Evolutionary conservation across 768 basidiomycete genomes (phyloP).

Genomic region (Hemileccinum impolitum): DNA sequence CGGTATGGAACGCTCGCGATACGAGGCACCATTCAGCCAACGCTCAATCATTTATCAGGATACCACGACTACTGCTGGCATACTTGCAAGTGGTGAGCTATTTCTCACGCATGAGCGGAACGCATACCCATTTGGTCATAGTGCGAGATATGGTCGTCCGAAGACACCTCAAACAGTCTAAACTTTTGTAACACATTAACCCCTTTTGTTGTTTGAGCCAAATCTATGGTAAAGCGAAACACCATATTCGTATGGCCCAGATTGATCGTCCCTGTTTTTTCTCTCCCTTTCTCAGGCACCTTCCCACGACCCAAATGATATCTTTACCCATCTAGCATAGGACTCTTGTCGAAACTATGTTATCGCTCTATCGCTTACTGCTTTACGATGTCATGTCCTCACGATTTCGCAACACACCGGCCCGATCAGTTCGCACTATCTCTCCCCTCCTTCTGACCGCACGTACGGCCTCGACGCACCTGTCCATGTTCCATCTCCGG

Average conservation of each 20-base stretch:
- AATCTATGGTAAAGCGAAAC: conserved; percentile 9
- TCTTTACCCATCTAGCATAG: conserved; percentile 3
- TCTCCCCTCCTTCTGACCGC: too few relatives aligned
- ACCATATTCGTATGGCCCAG: background rate
- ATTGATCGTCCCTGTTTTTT: background rate
- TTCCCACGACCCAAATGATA: conserved; percentile 2
- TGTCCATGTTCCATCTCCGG: too few relatives aligned
- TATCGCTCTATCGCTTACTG: conserved; percentile 10
- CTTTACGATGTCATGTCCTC: conserved; percentile 8
- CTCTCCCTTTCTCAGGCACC: conserved; percentile 1
- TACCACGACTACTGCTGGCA: conserved; percentile 67
- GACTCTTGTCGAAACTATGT: conserved; percentile 13
- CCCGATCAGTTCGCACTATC: too few relatives aligned
- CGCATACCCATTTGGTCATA: conserved; percentile 25
- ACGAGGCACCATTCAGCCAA: background rate
- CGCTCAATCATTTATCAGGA: conserved; percentile 41
- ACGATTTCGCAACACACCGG: too few relatives aligned
- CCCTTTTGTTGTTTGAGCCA: background rate
- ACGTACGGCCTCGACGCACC: too few relatives aligned
- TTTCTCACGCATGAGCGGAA: background rate
- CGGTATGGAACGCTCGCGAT: conserved; percentile 36
- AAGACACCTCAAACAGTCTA: conserved; percentile 71
- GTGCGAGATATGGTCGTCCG: conserved; percentile 83
- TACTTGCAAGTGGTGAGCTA: conserved; percentile 67
- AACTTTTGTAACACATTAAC: conserved; percentile 46